Evolutionary conservation across 192 early-diverging fungal species (phyloP).

Genomic region (Backusella psychrophila): DNA sequence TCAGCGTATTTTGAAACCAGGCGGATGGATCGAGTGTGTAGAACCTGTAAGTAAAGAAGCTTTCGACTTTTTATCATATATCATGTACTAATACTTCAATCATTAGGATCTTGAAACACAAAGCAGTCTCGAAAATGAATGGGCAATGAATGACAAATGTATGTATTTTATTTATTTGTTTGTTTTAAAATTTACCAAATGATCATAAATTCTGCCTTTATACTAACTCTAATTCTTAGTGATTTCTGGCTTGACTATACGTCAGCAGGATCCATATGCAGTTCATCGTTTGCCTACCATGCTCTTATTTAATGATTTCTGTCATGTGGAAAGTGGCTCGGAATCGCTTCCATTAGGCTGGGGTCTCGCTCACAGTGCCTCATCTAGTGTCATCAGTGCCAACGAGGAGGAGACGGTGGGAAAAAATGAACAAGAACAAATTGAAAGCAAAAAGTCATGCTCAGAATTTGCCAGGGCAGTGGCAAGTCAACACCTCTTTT

Average conservation of each 20-base stretch:
- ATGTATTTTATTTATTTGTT: conserved; percentile 2
- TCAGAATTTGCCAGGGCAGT: conserved; percentile 31
- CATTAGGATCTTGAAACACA: conserved; percentile 30
- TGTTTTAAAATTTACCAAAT: conserved; percentile 2
- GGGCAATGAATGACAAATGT: conserved; percentile 31
- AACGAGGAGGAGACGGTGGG: neutral
- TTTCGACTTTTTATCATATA: neutral
- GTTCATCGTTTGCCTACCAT: conserved; percentile 29
- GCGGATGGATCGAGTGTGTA: conserved; percentile 49
- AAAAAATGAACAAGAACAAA: neutral
- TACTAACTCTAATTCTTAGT: conserved; percentile 9
- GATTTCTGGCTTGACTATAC: conserved; percentile 15
- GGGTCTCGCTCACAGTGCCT: conserved; percentile 13
- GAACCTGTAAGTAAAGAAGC: conserved; percentile 28
- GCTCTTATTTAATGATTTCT: conserved; percentile 27
- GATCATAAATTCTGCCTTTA: neutral
- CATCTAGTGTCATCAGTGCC: neutral
- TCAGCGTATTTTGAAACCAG: conserved; percentile 50
- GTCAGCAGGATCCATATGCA: conserved; percentile 34
- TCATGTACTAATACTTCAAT: neutral
- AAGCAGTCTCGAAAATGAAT: conserved; percentile 21
- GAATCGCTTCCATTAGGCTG: conserved; percentile 31
- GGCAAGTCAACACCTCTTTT: conserved; percentile 19
- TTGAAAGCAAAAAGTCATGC: neutral
- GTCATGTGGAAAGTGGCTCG: conserved; percentile 22